Percentiles rank a stretch among this genome's conserved stretches.
These are phyloP conservation scores for Phytophthora podocarpi DNA, from an alignment of 352 stramenopile species.

Conservation along the genomic window DNA sequence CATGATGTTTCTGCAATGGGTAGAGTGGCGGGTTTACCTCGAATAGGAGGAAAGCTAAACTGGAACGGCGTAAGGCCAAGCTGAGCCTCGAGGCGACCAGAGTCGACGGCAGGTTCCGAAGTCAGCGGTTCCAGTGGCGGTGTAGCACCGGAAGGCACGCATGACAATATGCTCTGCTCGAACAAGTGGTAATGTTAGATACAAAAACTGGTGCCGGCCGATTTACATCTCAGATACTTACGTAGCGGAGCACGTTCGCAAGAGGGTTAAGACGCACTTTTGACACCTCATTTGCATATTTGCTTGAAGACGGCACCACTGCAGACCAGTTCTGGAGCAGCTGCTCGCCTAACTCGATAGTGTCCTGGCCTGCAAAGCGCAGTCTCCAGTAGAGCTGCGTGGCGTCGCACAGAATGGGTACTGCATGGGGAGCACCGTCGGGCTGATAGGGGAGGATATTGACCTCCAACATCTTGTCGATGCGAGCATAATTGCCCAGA, in stretches of 20 bases:
- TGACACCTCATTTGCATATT: slow-evolving; percentile 14
- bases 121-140: slow-evolving; percentile 25
- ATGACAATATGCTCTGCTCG: slow-evolving; percentile 65
- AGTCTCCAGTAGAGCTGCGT: slow-evolving; percentile 88
- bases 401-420: slow-evolving; percentile 65
- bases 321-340: slow-evolving; percentile 61
- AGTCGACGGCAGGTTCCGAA: slow-evolving; percentile 43
- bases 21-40: slow-evolving; percentile 23
- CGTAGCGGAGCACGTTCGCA: slow-evolving; percentile 61
- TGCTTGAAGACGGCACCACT: slow-evolving; percentile 26
- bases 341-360: slow-evolving; percentile 54
- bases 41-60: slow-evolving; percentile 57
- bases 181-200: slow-evolving; percentile 9
- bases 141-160: slow-evolving; percentile 35
- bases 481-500: slow-evolving; percentile 81
- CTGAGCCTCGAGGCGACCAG: slow-evolving; percentile 41
- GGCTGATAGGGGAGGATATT: slow-evolving; percentile 63
- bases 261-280: slow-evolving; percentile 51
- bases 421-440: slow-evolving; percentile 48
- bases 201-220: neutral
- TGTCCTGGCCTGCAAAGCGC: slow-evolving; percentile 75
- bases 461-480: slow-evolving; percentile 80
- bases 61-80: slow-evolving; percentile 53
- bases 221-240: slow-evolving; percentile 29
- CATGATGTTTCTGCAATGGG: neutral